Evolutionary conservation across 345 rosid genomes (phyloP).

Genomic region (Cardiospermum halicacabum): DNA sequence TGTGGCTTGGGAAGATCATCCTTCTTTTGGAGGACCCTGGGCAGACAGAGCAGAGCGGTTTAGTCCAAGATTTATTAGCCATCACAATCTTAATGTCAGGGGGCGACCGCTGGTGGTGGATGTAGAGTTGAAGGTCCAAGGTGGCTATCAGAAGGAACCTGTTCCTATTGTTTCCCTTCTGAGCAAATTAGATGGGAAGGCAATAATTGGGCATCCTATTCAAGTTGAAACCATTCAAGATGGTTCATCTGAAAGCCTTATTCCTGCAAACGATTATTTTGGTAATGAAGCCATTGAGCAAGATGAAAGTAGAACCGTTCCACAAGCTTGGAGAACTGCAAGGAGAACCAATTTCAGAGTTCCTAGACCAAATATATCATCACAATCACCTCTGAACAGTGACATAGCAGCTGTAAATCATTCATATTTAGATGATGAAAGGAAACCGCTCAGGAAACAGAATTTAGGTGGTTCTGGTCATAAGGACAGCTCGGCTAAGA

Average conservation of each 20-base stretch:
- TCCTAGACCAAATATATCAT: slow-evolving; percentile 55
- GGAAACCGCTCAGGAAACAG: slow-evolving; percentile 35
- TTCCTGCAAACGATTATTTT: slow-evolving; percentile 35
- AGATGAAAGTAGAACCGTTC: slow-evolving; percentile 45
- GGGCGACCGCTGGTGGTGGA: slow-evolving; percentile 50
- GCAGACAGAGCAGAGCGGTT: slow-evolving; percentile 33
- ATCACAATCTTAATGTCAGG: slow-evolving; percentile 39
- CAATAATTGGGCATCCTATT: slow-evolving; percentile 90
- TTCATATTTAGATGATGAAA: slow-evolving; percentile 36
- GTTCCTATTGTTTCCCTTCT: slow-evolving; percentile 81
- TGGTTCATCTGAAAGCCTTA: slow-evolving; percentile 55
- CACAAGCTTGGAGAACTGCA: slow-evolving; percentile 91
- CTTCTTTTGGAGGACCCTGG: slow-evolving; percentile 33
- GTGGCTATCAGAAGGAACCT: slow-evolving; percentile 63
- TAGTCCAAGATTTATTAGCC: slow-evolving; percentile 34
- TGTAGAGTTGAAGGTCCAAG: slow-evolving; percentile 87
- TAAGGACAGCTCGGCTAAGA: slow-evolving; percentile 40
- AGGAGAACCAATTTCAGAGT: slow-evolving; percentile 77
- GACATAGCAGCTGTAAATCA: slow-evolving; percentile 35
- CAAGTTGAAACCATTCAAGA: slow-evolving; percentile 69
- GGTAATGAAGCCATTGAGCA: slow-evolving; percentile 43
- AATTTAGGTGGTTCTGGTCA: slow-evolving; percentile 30
- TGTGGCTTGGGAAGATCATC: slow-evolving; percentile 45
- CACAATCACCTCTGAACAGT: slow-evolving; percentile 39
- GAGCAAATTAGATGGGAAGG: slow-evolving; percentile 79